Evolutionary conservation across 2,329 filamentous ascomycete genomes (phyloP).

Genomic region (Coleophoma crateriformis): DNA sequence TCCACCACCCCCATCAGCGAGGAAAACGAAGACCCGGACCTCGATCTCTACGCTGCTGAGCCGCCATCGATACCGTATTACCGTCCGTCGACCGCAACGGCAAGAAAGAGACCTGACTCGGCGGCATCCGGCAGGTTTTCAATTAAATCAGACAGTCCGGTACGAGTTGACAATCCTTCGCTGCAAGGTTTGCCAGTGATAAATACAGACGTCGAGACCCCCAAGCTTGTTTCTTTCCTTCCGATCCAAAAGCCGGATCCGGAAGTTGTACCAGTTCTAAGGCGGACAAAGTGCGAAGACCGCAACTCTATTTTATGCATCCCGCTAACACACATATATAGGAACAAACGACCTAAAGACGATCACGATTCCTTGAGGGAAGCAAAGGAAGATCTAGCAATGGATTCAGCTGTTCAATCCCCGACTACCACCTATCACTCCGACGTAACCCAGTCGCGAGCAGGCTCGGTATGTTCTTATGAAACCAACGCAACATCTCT

Average conservation of each 20-base stretch:
- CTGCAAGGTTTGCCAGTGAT: background rate
- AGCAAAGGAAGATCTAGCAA: background rate
- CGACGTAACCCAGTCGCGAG: slow-evolving; percentile 13
- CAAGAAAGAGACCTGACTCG: background rate
- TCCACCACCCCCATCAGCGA: background rate
- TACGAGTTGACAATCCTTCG: background rate
- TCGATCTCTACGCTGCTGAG: background rate
- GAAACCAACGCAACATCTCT: slow-evolving; percentile 22
- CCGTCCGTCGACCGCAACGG: background rate
- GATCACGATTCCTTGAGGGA: background rate
- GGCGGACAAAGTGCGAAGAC: no score
- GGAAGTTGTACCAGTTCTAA: background rate
- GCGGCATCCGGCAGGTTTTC: background rate
- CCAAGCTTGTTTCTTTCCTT: background rate
- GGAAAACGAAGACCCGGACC: background rate
- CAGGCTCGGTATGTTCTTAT: slow-evolving; percentile 15
- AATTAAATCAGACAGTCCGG: background rate
- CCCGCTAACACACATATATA: background rate
- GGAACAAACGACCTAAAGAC: background rate
- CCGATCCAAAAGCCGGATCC: background rate
- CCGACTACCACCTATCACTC: background rate
- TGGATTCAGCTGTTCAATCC: background rate
- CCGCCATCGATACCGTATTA: background rate
- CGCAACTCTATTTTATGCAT: background rate
- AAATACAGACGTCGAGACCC: background rate